Percentiles rank a stretch among this genome's conserved stretches.
phyloP scores from a whole-genome alignment of 306 rosid species.

The Corylus heterophylla region DNA sequence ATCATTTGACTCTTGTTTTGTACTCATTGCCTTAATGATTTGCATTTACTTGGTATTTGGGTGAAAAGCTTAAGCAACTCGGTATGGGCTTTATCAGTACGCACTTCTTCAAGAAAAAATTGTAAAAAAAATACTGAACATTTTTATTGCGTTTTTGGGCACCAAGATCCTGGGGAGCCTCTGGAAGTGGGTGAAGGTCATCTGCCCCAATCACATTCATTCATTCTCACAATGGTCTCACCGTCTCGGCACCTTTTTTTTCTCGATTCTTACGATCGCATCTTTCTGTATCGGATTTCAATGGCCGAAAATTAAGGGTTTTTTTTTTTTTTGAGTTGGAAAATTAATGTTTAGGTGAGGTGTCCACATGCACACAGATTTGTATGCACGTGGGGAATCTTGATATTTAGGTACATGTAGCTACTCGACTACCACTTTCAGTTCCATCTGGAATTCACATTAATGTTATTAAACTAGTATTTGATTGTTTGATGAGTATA shows the following conservation, averaged over 20 bases:
- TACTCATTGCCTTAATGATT: constrained; percentile 39
- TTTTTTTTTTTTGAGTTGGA: too few relatives aligned
- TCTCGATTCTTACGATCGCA: not conserved
- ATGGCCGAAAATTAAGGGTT: not conserved
- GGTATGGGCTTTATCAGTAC: constrained; percentile 14
- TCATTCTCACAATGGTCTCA: not conserved
- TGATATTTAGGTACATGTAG: not conserved
- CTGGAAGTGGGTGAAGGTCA: not conserved
- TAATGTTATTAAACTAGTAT: too few relatives aligned
- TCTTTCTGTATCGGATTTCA: not conserved
- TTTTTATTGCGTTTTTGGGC: not conserved
- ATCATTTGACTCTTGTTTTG: constrained; percentile 41
- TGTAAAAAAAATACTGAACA: not conserved
- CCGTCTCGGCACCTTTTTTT: not conserved
- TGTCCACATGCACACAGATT: not conserved
- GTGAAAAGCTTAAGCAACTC: constrained; percentile 23
- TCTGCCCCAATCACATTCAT: not conserved
- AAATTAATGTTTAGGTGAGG: not conserved
- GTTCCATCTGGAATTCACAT: not conserved
- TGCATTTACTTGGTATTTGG: constrained; percentile 13
- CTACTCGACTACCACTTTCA: not conserved
- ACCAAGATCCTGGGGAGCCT: not conserved
- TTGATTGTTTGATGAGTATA: too few relatives aligned
- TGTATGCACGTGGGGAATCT: not conserved
- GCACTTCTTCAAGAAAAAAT: not conserved